Evolutionary conservation across 345 rosid genomes (phyloP).

Genomic region (Euphorbia peplus): DNA sequence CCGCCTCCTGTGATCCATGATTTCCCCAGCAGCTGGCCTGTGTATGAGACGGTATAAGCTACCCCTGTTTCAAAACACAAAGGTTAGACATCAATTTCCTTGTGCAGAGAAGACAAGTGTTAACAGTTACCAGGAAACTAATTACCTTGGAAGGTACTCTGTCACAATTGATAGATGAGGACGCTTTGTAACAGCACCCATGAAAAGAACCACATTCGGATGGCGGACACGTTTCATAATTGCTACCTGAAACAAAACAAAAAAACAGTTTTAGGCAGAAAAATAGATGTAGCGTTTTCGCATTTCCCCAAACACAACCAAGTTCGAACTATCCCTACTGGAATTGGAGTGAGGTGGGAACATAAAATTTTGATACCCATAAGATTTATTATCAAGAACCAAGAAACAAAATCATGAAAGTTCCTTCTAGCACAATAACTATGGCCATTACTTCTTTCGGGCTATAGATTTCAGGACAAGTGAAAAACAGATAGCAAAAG

Average conservation of each 20-base stretch:
- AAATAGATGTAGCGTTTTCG: not conserved
- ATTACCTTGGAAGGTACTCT: constrained; percentile 86
- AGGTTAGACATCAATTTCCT: not conserved
- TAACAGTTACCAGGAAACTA: not conserved
- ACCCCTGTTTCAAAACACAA: constrained; percentile 55
- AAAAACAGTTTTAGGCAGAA: constrained; percentile 1
- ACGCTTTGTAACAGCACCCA: constrained; percentile 96
- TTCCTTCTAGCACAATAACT: not conserved
- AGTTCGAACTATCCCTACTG: no score
- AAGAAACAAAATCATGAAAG: not conserved
- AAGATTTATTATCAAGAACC: not conserved
- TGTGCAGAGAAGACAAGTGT: not conserved
- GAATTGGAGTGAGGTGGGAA: not conserved
- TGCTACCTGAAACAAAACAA: constrained; percentile 64
- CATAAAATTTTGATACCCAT: not conserved
- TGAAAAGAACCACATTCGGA: constrained; percentile 95
- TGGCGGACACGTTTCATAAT: constrained; percentile 98
- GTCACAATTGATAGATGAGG: constrained; percentile 89
- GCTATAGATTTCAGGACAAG: not conserved
- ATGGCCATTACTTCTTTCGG: not conserved
- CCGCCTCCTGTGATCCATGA: constrained; percentile 79
- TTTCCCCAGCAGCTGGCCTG: constrained; percentile 79
- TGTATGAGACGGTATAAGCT: constrained; percentile 87
- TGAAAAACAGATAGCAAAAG: not conserved
- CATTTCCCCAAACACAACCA: not conserved